These are phyloP conservation scores for Hymenoscyphus infarciens DNA, from an alignment of 2,329 filamentous ascomycete genomes.

Conservation along the genomic window DNA sequence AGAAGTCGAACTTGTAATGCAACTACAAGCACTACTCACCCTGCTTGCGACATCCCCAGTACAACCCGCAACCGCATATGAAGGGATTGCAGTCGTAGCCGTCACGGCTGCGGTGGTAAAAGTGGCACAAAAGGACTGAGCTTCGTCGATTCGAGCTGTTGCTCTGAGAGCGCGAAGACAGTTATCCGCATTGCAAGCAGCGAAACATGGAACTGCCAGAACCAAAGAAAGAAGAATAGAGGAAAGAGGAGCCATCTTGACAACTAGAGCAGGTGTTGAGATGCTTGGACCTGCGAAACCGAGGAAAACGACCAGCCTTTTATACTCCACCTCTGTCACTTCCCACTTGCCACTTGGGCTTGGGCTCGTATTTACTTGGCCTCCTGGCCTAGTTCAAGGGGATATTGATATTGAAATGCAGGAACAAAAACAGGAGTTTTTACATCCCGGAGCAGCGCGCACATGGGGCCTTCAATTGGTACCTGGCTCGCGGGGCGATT, in stretches of 20 bases:
- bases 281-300: background rate
- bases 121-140: conserved; percentile 16
- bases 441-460: background rate
- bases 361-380: background rate
- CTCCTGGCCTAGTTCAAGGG: background rate
- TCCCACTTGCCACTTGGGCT: too few species aligned
- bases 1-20: conserved; percentile 14
- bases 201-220: conserved; percentile 47
- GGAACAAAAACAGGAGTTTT: background rate
- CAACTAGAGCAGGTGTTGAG: background rate
- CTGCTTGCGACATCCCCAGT: conserved; percentile 17
- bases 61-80: conserved; percentile 15
- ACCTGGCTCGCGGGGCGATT: background rate
- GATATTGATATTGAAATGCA: conserved; percentile 2
- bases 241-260: conserved; percentile 3
- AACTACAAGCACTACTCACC: conserved; percentile 20
- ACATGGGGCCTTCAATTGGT: background rate
- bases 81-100: conserved; percentile 13
- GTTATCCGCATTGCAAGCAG: conserved; percentile 19
- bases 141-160: conserved; percentile 13
- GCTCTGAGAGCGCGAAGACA: conserved; percentile 18
- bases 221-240: conserved; percentile 3
- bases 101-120: conserved; percentile 15
- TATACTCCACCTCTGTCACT: background rate
- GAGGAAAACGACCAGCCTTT: background rate